Percentiles rank a stretch among this genome's conserved stretches.
phyloP scores from a whole-genome alignment of 306 rosid genomes.

The Cicer cuneatum region DNA sequence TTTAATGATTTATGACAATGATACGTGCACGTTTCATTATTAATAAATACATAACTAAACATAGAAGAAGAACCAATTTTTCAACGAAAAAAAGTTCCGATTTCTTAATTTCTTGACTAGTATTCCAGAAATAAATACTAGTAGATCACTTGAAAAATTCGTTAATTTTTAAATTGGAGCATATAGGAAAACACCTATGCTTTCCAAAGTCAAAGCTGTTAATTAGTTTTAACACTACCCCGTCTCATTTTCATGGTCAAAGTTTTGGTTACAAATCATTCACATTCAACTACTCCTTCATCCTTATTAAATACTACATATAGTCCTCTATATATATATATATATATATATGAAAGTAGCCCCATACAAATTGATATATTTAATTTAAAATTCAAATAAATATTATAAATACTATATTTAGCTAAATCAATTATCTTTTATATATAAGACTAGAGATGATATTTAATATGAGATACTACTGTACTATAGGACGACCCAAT shows the following conservation, averaged over 20 bases:
- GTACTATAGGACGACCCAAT: too few relatives aligned
- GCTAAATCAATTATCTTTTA: too few relatives aligned
- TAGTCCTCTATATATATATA: too few relatives aligned
- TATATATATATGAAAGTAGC: too few relatives aligned
- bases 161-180: background rate
- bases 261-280: background rate
- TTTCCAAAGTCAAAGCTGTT: conserved; percentile 3
- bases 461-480: too few relatives aligned
- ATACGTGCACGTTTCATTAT: background rate
- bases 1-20: background rate
- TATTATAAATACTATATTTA: too few relatives aligned
- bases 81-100: background rate
- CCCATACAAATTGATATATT: too few relatives aligned
- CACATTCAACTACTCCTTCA: background rate
- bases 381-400: too few relatives aligned
- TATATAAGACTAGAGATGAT: too few relatives aligned
- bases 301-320: too few relatives aligned
- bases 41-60: background rate
- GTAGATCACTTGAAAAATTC: background rate
- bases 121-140: background rate
- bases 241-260: background rate
- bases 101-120: background rate
- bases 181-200: background rate
- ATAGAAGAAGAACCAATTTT: background rate
- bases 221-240: background rate